Base-by-base conservation (phyloP, 2,329 filamentous ascomycete species). In the Xylariaceae sp. region DNA sequence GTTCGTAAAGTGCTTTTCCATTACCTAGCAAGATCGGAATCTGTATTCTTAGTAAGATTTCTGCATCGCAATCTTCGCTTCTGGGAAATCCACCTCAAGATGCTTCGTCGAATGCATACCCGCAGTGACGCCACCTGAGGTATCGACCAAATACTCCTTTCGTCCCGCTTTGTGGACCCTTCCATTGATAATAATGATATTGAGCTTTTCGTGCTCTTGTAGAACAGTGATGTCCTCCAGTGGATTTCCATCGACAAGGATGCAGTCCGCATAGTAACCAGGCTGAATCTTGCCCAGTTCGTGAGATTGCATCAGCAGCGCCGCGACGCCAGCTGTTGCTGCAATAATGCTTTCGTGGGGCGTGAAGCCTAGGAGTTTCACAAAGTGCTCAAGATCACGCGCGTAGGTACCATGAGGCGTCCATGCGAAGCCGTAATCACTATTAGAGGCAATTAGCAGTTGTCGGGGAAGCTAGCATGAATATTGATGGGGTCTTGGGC, bases 341-440 rank as follows among this genome's bases (percentile, higher is more conserved):
- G 76, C 72, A 21, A 79, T 69, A 27, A 79, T 68, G 4, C 71
- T 60, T 48, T 80, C 77, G 37, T 72, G 69, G 0, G 75, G 67
- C 0, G 76, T 77, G 59, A 77, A 79, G 1, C 66, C 73, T 4
- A 79, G 64, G 0, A 76, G 65, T 9, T 76, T 73, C 11, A 74
- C 70, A 41, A 79, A 79, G 50, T 78, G 76, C 30, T 70, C 73
- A 3, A 78, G 67, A 48, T 80, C 77, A 1, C 72, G 69, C 0
- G 77, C 75, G 58, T 79, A 79, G 0, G 76, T 77, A 6, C 77
- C 76, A 36, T 79, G 76, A 0, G 75, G 76, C 0, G 73, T 74
- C 76, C 75, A 79, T 1, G 76, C 72, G 47, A 79, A 78, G 3
- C 76, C 75, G 40, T 77, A 80, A 55, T 78, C 75, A 16, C 72